Conservation (phyloP, 441 rosid species). For the Raphanus hybrid region DNA sequence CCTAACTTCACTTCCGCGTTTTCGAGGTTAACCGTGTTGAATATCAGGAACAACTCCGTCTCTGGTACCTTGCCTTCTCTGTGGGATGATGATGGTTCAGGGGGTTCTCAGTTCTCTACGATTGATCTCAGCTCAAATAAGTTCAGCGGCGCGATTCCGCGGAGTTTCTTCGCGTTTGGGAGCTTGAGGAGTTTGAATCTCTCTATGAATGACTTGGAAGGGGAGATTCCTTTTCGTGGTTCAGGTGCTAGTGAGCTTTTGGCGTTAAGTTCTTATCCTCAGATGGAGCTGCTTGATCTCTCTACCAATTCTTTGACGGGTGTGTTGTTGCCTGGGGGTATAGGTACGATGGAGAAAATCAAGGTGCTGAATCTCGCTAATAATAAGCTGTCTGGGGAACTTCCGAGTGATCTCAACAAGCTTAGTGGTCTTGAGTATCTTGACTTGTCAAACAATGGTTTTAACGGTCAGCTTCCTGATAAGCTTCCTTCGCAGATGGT, state of each 20-base stretch:
- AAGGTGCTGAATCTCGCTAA: constrained; percentile 69
- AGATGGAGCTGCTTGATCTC: constrained; percentile 87
- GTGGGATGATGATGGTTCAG: constrained; percentile 46
- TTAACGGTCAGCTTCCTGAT: constrained; percentile 71
- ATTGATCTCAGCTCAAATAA: constrained; percentile 82
- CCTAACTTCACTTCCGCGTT: constrained; percentile 64
- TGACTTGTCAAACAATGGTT: constrained; percentile 82
- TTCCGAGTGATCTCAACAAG: constrained; percentile 78
- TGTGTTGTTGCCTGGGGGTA: constrained; percentile 57
- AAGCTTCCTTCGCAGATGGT: constrained; percentile 64
- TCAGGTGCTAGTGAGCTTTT: constrained; percentile 66
- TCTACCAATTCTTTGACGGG: constrained; percentile 76
- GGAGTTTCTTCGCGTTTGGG: constrained; percentile 60
- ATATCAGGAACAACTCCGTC: constrained; percentile 66
- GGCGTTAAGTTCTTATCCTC: constrained; percentile 51
- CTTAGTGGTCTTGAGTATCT: constrained; percentile 71
- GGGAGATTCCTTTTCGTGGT: constrained; percentile 69
- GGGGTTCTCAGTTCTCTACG: constrained; percentile 48
- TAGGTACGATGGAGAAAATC: constrained; percentile 68
- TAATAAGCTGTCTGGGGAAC: constrained; percentile 68
- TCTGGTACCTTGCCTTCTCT: constrained; percentile 67
- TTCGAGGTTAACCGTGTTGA: constrained; percentile 59
- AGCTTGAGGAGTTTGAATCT: constrained; percentile 74
- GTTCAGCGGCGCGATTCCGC: constrained; percentile 71
- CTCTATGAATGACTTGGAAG: constrained; percentile 71